Conservation (phyloP, 2,329 filamentous ascomycete genomes). For the Davidsoniella virescens region DNA sequence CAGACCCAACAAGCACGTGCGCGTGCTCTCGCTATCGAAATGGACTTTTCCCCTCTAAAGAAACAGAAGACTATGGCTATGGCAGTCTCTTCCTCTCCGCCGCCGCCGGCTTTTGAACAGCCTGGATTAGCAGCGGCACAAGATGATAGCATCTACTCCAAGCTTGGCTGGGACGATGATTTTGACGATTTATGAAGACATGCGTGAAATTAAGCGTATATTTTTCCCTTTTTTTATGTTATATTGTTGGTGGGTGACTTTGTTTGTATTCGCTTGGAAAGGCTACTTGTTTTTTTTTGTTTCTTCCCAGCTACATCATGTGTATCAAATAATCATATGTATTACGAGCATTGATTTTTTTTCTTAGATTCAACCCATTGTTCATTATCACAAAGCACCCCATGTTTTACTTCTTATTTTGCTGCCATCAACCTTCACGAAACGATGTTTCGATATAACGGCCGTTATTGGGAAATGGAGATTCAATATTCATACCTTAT, state of each 20-base stretch:
- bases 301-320: not conserved
- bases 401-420: too few species aligned
- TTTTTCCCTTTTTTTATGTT: not conserved
- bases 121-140: not conserved
- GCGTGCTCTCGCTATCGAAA: not conserved
- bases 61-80: not conserved
- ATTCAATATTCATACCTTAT: too few species aligned
- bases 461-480: too few species aligned
- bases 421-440: too few species aligned
- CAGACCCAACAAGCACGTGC: not conserved
- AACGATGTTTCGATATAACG: too few species aligned
- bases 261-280: slow-evolving; percentile 11
- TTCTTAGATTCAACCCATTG: too few species aligned
- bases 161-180: slow-evolving; percentile 43
- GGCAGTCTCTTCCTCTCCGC: not conserved
- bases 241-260: not conserved
- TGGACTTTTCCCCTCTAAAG: slow-evolving; percentile 8
- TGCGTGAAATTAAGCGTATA: not conserved
- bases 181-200: slow-evolving; percentile 27
- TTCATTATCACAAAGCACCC: too few species aligned
- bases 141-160: slow-evolving; percentile 29
- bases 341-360: too few species aligned
- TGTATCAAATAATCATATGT: too few species aligned
- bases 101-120: not conserved
- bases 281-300: not conserved